phyloP scores from a whole-genome alignment of 345 rosid species.

The Sapria himalayana region DNA sequence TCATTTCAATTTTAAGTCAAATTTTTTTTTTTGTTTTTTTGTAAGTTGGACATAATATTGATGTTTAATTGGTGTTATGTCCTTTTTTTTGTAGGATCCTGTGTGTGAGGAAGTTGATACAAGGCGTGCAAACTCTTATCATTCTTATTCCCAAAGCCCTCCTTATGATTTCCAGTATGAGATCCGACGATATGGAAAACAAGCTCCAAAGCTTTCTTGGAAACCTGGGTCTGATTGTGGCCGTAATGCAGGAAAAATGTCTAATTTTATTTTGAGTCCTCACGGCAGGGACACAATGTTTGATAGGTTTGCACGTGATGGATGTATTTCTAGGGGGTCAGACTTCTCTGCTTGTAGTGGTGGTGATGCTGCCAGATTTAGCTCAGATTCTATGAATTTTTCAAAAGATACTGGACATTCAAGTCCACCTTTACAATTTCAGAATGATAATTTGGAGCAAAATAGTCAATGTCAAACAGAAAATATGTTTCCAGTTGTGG shows the following conservation, averaged over 20 bases:
- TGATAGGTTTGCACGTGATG: slow-evolving; percentile 72
- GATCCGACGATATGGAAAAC: slow-evolving; percentile 68
- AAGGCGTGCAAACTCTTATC: slow-evolving; percentile 88
- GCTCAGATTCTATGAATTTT: slow-evolving; percentile 46
- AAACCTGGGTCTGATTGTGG: slow-evolving; percentile 92
- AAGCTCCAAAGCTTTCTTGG: slow-evolving; percentile 36
- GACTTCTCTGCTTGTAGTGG: slow-evolving; percentile 71
- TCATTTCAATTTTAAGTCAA: too few species aligned
- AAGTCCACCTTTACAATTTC: slow-evolving; percentile 39
- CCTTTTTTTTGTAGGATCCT: too few species aligned
- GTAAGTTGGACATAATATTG: too few species aligned
- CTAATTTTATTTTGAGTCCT: slow-evolving; percentile 71
- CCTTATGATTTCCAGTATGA: slow-evolving; percentile 95
- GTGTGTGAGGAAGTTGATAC: slow-evolving; percentile 39
- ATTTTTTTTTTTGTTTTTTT: too few species aligned
- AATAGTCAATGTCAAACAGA: slow-evolving; percentile 12
- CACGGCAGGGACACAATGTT: slow-evolving; percentile 34
- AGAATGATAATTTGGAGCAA: slow-evolving; percentile 20
- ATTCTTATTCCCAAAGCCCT: slow-evolving; percentile 94
- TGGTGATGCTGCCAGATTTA: slow-evolving; percentile 51
- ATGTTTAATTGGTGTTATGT: too few species aligned
- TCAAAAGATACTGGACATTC: slow-evolving; percentile 33
- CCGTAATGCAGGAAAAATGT: slow-evolving; percentile 28
- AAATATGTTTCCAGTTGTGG: slow-evolving; percentile 24
- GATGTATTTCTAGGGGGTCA: slow-evolving; percentile 63